Conservation (phyloP, 441 rosid genomes). For the Raphanus hybrid region DNA sequence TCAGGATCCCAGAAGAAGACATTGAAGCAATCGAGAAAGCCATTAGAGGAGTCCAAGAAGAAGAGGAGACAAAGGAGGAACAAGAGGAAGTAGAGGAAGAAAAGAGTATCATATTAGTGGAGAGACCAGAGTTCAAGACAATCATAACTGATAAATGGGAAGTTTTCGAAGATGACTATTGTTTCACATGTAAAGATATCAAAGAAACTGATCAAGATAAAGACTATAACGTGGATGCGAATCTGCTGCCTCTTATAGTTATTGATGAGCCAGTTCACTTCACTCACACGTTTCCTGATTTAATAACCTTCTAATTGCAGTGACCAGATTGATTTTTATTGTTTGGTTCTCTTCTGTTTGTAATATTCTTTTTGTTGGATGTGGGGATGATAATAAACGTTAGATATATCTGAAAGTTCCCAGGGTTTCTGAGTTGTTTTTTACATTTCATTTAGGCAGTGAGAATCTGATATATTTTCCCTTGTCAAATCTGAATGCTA, state of each 20-base stretch:
- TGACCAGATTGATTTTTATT: slow-evolving; percentile 17
- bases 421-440: not conserved
- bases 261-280: slow-evolving; percentile 42
- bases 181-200: slow-evolving; percentile 14
- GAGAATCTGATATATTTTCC: slow-evolving; percentile 13
- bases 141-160: slow-evolving; percentile 77
- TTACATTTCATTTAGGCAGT: slow-evolving; percentile 11
- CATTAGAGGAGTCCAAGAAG: slow-evolving; percentile 42
- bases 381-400: slow-evolving; percentile 27
- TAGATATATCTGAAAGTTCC: slow-evolving; percentile 16
- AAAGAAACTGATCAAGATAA: slow-evolving; percentile 31
- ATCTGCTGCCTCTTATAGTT: slow-evolving; percentile 40
- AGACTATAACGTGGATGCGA: slow-evolving; percentile 17
- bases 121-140: slow-evolving; percentile 48
- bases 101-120: slow-evolving; percentile 39
- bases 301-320: slow-evolving; percentile 56
- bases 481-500: not conserved
- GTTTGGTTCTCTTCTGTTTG: slow-evolving; percentile 2
- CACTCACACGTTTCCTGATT: slow-evolving; percentile 62
- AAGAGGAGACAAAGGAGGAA: slow-evolving; percentile 16
- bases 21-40: slow-evolving; percentile 54
- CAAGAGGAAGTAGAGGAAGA: slow-evolving; percentile 18
- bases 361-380: no score
- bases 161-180: slow-evolving; percentile 63
- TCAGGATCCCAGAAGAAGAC: slow-evolving; percentile 54